Evolutionary conservation across 2,329 filamentous ascomycete species (phyloP).

Genomic region (Claviceps pazoutovae): DNA sequence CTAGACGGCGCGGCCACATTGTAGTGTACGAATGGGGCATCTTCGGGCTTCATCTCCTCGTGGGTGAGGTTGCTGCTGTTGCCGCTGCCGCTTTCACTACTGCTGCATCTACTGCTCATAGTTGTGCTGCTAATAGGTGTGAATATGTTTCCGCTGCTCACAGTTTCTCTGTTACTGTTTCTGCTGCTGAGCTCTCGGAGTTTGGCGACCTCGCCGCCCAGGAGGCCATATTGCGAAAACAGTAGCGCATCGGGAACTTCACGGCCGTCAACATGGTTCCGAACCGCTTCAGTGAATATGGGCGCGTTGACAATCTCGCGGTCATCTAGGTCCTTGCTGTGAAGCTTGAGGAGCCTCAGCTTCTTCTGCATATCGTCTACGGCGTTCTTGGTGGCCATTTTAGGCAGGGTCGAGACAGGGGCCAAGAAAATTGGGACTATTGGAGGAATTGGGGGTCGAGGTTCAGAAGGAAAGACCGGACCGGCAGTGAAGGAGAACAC

Average conservation of each 20-base stretch:
- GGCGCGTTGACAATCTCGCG: conserved; percentile 7
- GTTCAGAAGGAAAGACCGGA: too few relatives aligned
- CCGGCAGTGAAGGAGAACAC: too few relatives aligned
- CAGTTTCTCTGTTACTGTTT: not conserved
- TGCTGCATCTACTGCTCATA: too few relatives aligned
- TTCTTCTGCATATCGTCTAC: not conserved
- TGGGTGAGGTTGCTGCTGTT: not conserved
- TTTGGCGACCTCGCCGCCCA: conserved; percentile 6
- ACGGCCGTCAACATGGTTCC: not conserved
- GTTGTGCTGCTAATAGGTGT: too few relatives aligned
- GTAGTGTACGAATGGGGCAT: conserved; percentile 25
- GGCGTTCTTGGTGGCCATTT: not conserved
- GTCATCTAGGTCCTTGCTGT: conserved; percentile 1
- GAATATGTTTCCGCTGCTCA: too few relatives aligned
- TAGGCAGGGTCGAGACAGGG: not conserved
- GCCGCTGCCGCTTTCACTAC: not conserved
- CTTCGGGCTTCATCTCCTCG: not conserved
- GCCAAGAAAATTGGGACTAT: not conserved
- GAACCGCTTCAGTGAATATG: conserved; percentile 9
- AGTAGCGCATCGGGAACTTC: not conserved
- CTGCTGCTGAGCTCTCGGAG: not conserved
- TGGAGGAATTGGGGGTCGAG: too few relatives aligned
- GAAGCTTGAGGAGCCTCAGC: not conserved
- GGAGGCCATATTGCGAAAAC: conserved; percentile 10
- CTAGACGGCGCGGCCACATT: conserved; percentile 39